A percentile compares a stretch with the other conserved stretches of the same genome.
These are phyloP conservation scores for Jatropha curcas DNA, from an alignment of 345 rosid genomes.

Conservation along the genomic window DNA sequence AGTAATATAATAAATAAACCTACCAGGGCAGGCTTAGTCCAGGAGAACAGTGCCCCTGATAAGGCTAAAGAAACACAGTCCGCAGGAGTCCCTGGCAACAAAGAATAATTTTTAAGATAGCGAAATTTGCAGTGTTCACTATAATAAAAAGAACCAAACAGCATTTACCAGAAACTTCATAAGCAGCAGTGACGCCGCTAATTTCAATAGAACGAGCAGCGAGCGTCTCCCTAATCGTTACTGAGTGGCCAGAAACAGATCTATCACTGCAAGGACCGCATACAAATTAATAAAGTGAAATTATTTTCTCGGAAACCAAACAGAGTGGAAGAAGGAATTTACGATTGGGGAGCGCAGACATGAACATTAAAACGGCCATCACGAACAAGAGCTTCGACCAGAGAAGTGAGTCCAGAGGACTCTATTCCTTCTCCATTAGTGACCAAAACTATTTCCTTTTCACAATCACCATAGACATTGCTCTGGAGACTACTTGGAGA, in stretches of 20 bases:
- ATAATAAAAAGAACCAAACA: background rate
- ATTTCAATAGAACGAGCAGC: constrained; percentile 16
- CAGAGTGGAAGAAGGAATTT: background rate
- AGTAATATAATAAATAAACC: background rate
- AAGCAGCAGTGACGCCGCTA: constrained; percentile 19
- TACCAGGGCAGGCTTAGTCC: constrained; percentile 27
- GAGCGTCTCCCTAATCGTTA: constrained; percentile 19
- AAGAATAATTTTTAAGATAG: too few species aligned
- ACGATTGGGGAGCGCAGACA: constrained; percentile 47
- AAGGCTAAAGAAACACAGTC: constrained; percentile 29
- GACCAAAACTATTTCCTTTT: constrained; percentile 28
- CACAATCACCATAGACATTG: constrained; percentile 1
- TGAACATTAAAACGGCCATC: constrained; percentile 31
- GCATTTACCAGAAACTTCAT: constrained; percentile 22
- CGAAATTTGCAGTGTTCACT: background rate
- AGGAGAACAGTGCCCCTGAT: constrained; percentile 26
- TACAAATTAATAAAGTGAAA: background rate
- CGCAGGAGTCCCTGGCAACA: constrained; percentile 23
- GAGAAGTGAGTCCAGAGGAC: constrained; percentile 38
- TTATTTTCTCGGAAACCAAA: background rate
- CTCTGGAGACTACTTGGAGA: background rate
- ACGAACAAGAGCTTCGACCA: constrained; percentile 31
- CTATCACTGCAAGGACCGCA: constrained; percentile 12
- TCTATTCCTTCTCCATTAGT: constrained; percentile 46
- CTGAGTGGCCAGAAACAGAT: constrained; percentile 27